These are phyloP conservation scores for Neurospora sp. DNA, from an alignment of 495 filamentous ascomycete genomes.

Conservation along the genomic window DNA sequence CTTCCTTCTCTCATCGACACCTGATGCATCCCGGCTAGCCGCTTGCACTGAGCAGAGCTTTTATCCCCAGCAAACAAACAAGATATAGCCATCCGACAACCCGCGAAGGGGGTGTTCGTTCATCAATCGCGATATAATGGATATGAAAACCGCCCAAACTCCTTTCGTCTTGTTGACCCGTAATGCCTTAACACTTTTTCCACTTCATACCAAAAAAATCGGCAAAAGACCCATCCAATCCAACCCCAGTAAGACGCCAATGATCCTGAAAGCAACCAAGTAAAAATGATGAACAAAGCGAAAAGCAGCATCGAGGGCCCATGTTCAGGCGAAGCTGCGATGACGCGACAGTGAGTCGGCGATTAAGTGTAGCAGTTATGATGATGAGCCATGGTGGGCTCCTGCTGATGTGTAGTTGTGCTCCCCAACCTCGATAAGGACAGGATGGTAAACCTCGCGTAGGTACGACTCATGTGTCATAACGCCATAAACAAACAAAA, in stretches of 20 bases:
- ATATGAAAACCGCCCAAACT: background rate
- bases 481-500: slow-evolving; percentile 2
- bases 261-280: background rate
- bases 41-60: background rate
- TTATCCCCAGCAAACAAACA: background rate
- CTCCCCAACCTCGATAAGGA: background rate
- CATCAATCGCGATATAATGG: background rate
- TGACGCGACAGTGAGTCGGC: background rate
- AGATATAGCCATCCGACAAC: background rate
- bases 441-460: background rate
- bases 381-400: background rate
- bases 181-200: background rate
- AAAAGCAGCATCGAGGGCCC: background rate
- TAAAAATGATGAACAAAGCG: background rate
- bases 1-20: background rate
- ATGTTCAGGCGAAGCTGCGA: background rate
- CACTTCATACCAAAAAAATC: background rate
- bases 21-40: background rate
- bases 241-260: background rate
- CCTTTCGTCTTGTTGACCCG: background rate
- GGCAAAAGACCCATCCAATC: background rate
- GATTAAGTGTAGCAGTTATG: background rate
- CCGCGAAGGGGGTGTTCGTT: background rate
- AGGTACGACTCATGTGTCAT: background rate
- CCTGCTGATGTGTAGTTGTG: background rate